Conservation (phyloP, 331 rosid genomes). For the Quercus phellos region DNA sequence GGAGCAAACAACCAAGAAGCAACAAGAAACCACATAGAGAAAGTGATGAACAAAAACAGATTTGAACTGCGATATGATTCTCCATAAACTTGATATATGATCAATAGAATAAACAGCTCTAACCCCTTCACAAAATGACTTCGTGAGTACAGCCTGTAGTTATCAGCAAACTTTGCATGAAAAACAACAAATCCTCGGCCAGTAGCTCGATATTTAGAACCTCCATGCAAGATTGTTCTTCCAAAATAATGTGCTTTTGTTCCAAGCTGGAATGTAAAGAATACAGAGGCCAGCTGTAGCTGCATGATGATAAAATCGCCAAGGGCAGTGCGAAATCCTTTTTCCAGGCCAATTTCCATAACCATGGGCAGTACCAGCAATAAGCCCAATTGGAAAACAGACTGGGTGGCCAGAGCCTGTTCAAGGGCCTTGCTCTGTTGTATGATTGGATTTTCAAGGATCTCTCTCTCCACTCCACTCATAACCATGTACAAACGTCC, state of each 20-base stretch:
- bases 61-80: slow-evolving; percentile 54
- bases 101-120: slow-evolving; percentile 68
- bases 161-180: slow-evolving; percentile 90
- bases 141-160: slow-evolving; percentile 83
- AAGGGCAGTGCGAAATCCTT: slow-evolving; percentile 92
- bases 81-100: slow-evolving; percentile 67
- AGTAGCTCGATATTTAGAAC: slow-evolving; percentile 81
- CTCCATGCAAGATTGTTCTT: slow-evolving; percentile 94
- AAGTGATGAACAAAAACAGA: slow-evolving; percentile 69
- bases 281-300: slow-evolving; percentile 93
- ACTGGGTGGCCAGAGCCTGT: slow-evolving; percentile 84
- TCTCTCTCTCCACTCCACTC: slow-evolving; percentile 84
- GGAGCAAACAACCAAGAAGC: slow-evolving; percentile 96
- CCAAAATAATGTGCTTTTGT: slow-evolving; percentile 93
- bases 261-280: slow-evolving; percentile 95
- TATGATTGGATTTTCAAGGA: slow-evolving; percentile 54
- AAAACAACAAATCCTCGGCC: slow-evolving; percentile 94
- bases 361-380: slow-evolving; percentile 88
- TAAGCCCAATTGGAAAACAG: slow-evolving; percentile 86
- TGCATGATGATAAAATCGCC: slow-evolving; percentile 95
- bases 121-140: slow-evolving; percentile 97
- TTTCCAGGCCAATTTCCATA: slow-evolving; percentile 97
- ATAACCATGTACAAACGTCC: slow-evolving; percentile 91
- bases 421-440: slow-evolving; percentile 72
- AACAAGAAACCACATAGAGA: slow-evolving; percentile 94